Evolutionary conservation across 2,329 filamentous ascomycete species (phyloP).

Genomic region (Cladosporium sp.): DNA sequence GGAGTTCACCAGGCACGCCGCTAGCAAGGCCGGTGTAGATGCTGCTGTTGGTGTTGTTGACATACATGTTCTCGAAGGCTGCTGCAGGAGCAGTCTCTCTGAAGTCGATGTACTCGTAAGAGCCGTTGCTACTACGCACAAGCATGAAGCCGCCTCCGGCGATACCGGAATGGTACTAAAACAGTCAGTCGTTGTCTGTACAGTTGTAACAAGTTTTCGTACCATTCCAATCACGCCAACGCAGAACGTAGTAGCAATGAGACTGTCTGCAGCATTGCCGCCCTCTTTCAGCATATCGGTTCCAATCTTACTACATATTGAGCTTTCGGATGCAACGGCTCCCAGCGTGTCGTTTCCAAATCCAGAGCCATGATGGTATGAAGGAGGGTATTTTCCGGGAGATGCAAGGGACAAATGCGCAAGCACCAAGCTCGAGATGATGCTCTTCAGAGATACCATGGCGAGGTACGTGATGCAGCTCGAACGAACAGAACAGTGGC

Average conservation of each 20-base stretch:
- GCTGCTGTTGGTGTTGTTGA: constrained; percentile 66
- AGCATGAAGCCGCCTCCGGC: constrained; percentile 91
- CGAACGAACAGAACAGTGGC: not conserved
- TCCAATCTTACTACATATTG: constrained; percentile 49
- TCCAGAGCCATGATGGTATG: constrained; percentile 19
- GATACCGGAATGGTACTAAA: constrained; percentile 58
- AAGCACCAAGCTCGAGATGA: constrained; percentile 8
- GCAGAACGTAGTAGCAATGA: constrained; percentile 50
- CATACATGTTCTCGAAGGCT: constrained; percentile 82
- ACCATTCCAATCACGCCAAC: constrained; percentile 50
- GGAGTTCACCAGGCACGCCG: constrained; percentile 72
- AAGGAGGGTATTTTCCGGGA: constrained; percentile 3
- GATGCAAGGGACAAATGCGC: not conserved
- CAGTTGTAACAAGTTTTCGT: not conserved
- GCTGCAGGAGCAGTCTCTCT: constrained; percentile 83
- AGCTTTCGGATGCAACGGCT: constrained; percentile 49
- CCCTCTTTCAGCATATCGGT: constrained; percentile 47
- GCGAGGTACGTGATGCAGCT: not conserved
- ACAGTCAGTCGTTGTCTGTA: not conserved
- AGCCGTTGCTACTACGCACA: constrained; percentile 69
- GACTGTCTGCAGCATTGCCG: constrained; percentile 54
- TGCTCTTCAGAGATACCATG: not conserved
- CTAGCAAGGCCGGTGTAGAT: constrained; percentile 51
- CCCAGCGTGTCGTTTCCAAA: constrained; percentile 37
- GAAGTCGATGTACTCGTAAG: constrained; percentile 86